phyloP scores from a whole-genome alignment of 176 grass and related monocot species.

The Dendrocalamus sinicus region DNA sequence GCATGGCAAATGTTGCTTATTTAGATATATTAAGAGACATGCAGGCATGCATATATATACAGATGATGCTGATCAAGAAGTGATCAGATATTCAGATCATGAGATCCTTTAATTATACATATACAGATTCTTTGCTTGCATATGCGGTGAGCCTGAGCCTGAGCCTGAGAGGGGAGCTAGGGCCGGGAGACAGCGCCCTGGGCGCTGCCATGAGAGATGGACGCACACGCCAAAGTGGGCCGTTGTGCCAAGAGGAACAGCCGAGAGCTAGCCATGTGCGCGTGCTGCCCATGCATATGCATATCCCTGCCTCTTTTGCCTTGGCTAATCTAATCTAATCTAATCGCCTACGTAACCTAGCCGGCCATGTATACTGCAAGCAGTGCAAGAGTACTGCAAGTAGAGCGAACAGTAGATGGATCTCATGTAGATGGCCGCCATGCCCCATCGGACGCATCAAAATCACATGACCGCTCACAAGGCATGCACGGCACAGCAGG shows the following conservation, averaged over 20 bases:
- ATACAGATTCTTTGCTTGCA: not conserved
- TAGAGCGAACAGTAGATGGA: not conserved
- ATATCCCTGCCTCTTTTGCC: not conserved
- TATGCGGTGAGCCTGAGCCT: not conserved
- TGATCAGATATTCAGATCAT: not conserved
- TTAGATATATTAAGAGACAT: not conserved
- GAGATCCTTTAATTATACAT: not conserved
- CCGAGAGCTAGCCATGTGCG: slow-evolving; percentile 24
- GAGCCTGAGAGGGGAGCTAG: not conserved
- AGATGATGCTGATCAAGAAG: not conserved
- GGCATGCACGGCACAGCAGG: slow-evolving; percentile 24
- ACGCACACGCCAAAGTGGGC: not conserved
- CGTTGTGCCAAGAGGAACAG: not conserved
- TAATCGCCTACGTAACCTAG: not conserved
- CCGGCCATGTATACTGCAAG: not conserved
- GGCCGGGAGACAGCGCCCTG: not conserved
- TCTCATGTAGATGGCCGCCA: not conserved
- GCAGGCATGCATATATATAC: too few relatives aligned
- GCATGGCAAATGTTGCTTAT: not conserved
- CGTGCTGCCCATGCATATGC: not conserved
- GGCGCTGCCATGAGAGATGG: not conserved
- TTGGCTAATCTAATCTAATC: not conserved
- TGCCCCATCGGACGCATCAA: slow-evolving; percentile 25
- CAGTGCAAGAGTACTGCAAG: not conserved
- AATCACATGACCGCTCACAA: slow-evolving; percentile 21